These are phyloP conservation scores for Lenwebbia sp. DNA, from an alignment of 345 rosid genomes.

Conservation along the genomic window DNA sequence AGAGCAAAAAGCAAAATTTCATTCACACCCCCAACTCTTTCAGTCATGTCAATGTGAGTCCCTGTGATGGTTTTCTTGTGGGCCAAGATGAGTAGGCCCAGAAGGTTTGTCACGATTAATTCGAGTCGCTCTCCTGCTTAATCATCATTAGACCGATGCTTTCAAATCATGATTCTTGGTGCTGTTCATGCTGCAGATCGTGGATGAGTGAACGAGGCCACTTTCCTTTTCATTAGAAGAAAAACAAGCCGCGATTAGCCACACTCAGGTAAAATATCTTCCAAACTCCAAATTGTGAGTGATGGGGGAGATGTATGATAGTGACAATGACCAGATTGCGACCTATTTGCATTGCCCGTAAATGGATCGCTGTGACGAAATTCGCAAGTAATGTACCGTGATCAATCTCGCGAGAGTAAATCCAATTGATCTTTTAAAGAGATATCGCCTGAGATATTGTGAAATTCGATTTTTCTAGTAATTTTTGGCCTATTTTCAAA, in stretches of 20 bases:
- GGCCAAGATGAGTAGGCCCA: neutral
- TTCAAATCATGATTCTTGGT: neutral
- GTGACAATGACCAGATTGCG: neutral
- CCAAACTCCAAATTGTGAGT: neutral
- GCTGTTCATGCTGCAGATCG: neutral
- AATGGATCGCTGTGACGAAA: neutral
- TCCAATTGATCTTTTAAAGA: neutral
- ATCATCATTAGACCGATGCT: neutral
- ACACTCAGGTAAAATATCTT: neutral
- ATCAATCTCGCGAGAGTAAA: neutral
- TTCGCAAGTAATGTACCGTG: too few species aligned
- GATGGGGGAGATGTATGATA: neutral
- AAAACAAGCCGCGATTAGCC: neutral
- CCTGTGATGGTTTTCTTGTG: neutral
- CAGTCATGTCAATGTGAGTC: conserved; percentile 9
- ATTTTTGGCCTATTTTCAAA: neutral
- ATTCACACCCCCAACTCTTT: neutral
- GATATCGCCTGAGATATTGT: fast-evolving
- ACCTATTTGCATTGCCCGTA: neutral
- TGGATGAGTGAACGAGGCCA: neutral
- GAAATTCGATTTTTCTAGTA: neutral
- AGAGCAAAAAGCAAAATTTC: neutral
- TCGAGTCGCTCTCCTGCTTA: neutral
- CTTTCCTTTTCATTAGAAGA: neutral
- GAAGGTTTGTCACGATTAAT: neutral